Conservation (phyloP, 805 yeast genomes). For the Yarrowia sp. region DNA sequence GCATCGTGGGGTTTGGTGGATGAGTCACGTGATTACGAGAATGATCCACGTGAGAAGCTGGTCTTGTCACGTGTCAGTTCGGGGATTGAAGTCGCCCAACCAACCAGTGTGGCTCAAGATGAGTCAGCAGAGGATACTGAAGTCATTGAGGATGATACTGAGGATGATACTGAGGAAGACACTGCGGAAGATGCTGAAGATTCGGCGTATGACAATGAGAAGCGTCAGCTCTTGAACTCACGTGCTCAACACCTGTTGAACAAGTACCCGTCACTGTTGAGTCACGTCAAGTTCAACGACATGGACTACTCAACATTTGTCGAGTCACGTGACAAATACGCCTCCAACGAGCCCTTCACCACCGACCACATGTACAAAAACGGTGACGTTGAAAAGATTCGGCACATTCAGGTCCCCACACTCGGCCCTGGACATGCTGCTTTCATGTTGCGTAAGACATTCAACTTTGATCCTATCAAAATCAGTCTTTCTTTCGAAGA, state of each 20-base stretch:
- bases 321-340: conserved; percentile 5
- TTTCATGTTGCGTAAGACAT: conserved; percentile 19
- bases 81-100: background rate
- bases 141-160: no score
- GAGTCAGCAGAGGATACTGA: background rate
- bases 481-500: conserved; percentile 15
- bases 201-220: background rate
- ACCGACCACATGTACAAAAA: conserved; percentile 20
- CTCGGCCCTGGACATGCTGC: conserved; percentile 17
- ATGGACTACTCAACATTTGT: conserved; percentile 11
- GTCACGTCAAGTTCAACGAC: conserved; percentile 6
- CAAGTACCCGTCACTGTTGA: conserved; percentile 7
- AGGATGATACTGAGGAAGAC: no score
- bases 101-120: background rate
- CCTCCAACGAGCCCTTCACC: conserved; percentile 8
- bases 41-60: background rate
- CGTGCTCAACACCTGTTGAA: background rate
- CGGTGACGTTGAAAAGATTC: conserved; percentile 16
- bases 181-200: no score
- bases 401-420: conserved; percentile 7
- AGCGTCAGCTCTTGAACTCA: no score
- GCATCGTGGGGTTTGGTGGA: conserved; percentile 17
- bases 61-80: background rate
- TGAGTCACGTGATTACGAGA: conserved; percentile 11
- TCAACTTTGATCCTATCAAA: background rate